Percentiles rank a stretch among this genome's conserved stretches.
Evolutionary conservation across 2,329 filamentous ascomycete species (phyloP).

Genomic region (Xylariaceae sp.): DNA sequence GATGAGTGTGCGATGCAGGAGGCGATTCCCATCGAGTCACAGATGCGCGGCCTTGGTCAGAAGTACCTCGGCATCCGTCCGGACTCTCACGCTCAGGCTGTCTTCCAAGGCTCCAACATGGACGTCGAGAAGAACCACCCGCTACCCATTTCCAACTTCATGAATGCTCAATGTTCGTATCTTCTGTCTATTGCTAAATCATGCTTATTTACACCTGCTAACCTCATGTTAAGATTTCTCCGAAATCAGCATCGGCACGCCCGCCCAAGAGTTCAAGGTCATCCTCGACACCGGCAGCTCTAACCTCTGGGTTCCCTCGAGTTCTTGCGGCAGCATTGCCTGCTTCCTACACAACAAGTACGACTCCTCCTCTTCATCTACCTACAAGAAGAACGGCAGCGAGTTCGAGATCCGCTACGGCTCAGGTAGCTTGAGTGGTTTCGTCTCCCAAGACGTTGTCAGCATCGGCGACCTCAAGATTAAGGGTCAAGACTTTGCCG

Average conservation of each 20-base stretch:
- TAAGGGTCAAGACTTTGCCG: conserved; percentile 88
- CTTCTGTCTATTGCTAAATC: background rate
- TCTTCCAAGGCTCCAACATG: conserved; percentile 71
- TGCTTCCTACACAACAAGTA: conserved; percentile 98
- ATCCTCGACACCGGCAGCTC: conserved; percentile 97
- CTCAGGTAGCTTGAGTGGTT: conserved; percentile 88
- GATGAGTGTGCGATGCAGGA: conserved; percentile 46
- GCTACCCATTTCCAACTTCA: conserved; percentile 91
- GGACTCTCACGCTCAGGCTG: conserved; percentile 61
- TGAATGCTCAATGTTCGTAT: conserved; percentile 92
- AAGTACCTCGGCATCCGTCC: conserved; percentile 90
- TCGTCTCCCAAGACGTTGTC: conserved; percentile 82
- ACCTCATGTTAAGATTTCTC: conserved; percentile 69
- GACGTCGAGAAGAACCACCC: conserved; percentile 64
- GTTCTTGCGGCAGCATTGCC: conserved; percentile 86
- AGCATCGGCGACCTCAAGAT: conserved; percentile 84
- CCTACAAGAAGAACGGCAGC: conserved; percentile 90
- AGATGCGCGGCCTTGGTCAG: conserved; percentile 78
- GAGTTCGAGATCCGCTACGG: conserved; percentile 92
- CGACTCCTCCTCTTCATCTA: conserved; percentile 81
- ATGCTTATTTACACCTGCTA: background rate
- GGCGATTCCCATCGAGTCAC: conserved; percentile 70
- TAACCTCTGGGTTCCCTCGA: conserved; percentile 96
- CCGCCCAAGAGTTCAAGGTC: conserved; percentile 95
- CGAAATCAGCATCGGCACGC: conserved; percentile 86